Base-by-base conservation (phyloP, 169 alveolate species). In the Plasmodium cynomolgi region DNA sequence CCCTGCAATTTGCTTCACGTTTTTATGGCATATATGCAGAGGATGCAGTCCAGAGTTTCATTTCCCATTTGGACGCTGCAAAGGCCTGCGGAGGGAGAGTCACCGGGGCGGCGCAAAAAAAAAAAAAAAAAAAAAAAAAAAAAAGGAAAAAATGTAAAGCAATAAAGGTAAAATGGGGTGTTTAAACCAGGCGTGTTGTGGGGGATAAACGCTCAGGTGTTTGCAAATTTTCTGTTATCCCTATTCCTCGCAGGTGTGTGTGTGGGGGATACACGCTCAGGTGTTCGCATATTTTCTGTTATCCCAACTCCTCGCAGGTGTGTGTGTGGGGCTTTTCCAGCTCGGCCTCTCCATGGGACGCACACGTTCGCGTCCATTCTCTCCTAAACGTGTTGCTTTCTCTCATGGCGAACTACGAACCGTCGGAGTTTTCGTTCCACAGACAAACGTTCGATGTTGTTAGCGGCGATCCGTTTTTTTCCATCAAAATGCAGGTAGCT, bases 381-480 rank as follows among this genome's bases (percentile, higher is more conserved):
- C 37, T 81, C 34, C 7, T 31, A 50, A 31, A 50, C 50, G 41
- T 33, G 29, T 23, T 47, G 5, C 33, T 37, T 56, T 82, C 68
- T 20, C 41, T 29, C 44, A 11, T 58, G n/a, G 26, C 37, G 41
- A 15, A 83, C 23, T 39, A 20, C 85, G 33, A 54, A 95, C 97
- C 98, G 81, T 97, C 98, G 9, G 96, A 96, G 50, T 97, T 96
- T 37, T 93, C 94, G 80, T 96, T 97, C 98, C 98, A 97, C 68
- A 91, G 95, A n/a, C 97, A 95, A 29, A 96, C 96, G 39, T 97
- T 97, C 1, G 98, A 97, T 5, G 98, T 93, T 50, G 96, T 95
- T 81, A 97, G 92, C 26, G 97, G 97, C 9, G 97, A 95, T 62
- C 98, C 98, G 79, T 96, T 97, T 83, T 94, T 96, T 73, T 97